Base-by-base conservation (phyloP, 352 stramenopile species). In the Phytophthora chlamydospora region DNA sequence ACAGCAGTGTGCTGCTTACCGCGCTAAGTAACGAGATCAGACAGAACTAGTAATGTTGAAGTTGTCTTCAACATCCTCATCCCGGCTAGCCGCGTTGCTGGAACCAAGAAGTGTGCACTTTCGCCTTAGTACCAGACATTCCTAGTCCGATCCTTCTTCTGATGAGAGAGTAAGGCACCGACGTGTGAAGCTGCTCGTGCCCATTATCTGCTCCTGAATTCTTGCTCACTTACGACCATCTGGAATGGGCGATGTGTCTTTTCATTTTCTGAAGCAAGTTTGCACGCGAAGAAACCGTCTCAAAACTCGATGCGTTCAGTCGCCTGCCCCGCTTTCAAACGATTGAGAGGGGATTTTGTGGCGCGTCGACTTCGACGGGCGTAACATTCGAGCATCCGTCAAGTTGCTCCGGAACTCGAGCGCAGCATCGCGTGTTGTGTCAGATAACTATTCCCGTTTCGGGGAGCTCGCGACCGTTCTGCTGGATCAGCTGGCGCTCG, bases 311-410 rank as follows among this genome's bases (percentile, higher is more conserved):
- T 61, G 50, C 42, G 58, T 55, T 21, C 49, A 61, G 58, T 38
- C 32, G 42, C 16, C 29, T 11, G 35, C 27, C 27, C 29, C 3
- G 6, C 17, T 54, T 47, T 40, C 50, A 47, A 27, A 34, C 13
- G 27, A 45, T 34, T 19, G 3, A 21, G 27, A 24, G 29, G n/a
- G 7, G 8, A 19, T 13, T 32, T 66, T 49, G 58, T 66, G 58
- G 58, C 11, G 27, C 32, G 14, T 2, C 11, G 36, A 44, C 21
- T 16, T n/a, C 17, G 40, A 51, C 31, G 46, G 19, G 41, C 27
- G n/a, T 57, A 53, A 63, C 53, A 53, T 53, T 68, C 44, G 39
- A 58, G 41, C 4, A 53, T 68, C 44, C 36, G 44, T 62, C 59
- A 68, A 57, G 59, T 68, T 34, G 56, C 38, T 41, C 42, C 34